Conservation (phyloP, 1,284 basidiomycete genomes). For the Cutaneotrichosporon sp. region DNA sequence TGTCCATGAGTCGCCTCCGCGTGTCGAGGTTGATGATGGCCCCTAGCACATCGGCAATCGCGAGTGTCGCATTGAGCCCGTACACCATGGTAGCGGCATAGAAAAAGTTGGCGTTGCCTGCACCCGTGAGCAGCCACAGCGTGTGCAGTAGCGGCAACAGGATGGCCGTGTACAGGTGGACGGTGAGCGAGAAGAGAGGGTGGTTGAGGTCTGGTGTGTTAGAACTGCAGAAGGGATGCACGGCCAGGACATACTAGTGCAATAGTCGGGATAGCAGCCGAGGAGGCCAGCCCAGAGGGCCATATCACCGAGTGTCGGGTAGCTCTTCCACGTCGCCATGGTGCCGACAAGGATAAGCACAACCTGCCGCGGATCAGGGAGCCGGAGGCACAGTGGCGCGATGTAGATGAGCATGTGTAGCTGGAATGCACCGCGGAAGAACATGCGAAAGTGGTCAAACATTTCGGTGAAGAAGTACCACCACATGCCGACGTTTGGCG, state of each 20-base stretch:
- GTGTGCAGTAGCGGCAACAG: slow-evolving; percentile 89
- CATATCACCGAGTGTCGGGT: slow-evolving; percentile 84
- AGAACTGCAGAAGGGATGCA: neutral
- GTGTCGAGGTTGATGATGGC: slow-evolving; percentile 50
- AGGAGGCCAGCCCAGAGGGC: slow-evolving; percentile 80
- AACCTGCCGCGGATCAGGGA: slow-evolving; percentile 84
- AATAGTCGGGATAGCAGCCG: slow-evolving; percentile 73
- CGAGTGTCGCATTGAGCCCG: slow-evolving; percentile 80
- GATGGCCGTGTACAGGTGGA: slow-evolving; percentile 79
- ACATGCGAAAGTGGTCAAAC: slow-evolving; percentile 95
- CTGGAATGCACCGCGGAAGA: slow-evolving; percentile 96
- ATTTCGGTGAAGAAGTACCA: slow-evolving; percentile 99
- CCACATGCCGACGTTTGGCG: slow-evolving; percentile 91
- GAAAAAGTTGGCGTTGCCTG: slow-evolving; percentile 98
- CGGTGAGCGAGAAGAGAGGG: slow-evolving; percentile 78
- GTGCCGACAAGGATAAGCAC: slow-evolving; percentile 74
- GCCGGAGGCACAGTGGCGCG: slow-evolving; percentile 80
- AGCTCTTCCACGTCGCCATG: slow-evolving; percentile 83
- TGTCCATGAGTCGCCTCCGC: neutral
- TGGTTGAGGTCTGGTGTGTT: slow-evolving; percentile 73
- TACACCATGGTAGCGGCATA: slow-evolving; percentile 94
- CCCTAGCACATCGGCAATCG: slow-evolving; percentile 75
- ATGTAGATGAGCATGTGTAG: slow-evolving; percentile 83
- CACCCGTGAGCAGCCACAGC: slow-evolving; percentile 86
- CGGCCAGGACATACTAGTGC: neutral